phyloP scores from a whole-genome alignment of 1,139 yeast species.

The Pichia sp. region DNA sequence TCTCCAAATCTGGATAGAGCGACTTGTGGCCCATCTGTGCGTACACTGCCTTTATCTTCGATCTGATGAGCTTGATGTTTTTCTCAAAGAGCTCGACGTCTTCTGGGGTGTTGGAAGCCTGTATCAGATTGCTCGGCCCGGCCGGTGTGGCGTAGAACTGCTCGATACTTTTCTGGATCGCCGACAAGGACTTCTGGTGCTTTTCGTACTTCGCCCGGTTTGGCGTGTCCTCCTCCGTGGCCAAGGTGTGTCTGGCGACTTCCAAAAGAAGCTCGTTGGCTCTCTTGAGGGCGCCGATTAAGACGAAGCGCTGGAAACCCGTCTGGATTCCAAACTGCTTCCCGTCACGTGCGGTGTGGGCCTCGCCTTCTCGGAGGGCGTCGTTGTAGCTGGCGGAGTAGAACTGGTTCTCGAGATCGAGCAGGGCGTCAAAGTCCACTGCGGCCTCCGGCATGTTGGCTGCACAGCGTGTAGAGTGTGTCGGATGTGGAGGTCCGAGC shows the following conservation, averaged over 20 bases:
- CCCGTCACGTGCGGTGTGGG: conserved; percentile 44
- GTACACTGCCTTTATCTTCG: conserved; percentile 26
- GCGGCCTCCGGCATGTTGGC: not conserved
- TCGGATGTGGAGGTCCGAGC: not conserved
- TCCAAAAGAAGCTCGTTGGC: conserved; percentile 27
- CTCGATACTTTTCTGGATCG: conserved; percentile 15
- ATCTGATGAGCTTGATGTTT: conserved; percentile 23
- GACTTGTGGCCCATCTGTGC: conserved; percentile 23
- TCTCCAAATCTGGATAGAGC: conserved; percentile 23
- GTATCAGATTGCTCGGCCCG: conserved; percentile 10
- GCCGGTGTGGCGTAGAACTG: conserved; percentile 16
- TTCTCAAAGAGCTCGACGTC: conserved; percentile 27
- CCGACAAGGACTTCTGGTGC: conserved; percentile 6
- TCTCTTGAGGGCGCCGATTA: conserved; percentile 46
- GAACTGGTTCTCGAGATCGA: conserved; percentile 45
- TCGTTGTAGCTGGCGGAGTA: conserved; percentile 45
- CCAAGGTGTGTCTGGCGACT: conserved; percentile 26
- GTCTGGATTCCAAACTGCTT: conserved; percentile 56
- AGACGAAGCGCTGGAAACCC: conserved; percentile 50
- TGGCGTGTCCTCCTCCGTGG: not conserved
- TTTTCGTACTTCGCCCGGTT: conserved; percentile 1
- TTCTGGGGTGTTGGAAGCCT: conserved; percentile 23
- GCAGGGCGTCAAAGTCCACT: conserved; percentile 24
- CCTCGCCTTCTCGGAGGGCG: conserved; percentile 38
- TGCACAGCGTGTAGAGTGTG: not conserved